These are phyloP conservation scores for Phoenix roebelenii DNA, from an alignment of 176 grass and related monocot species.

Conservation along the genomic window DNA sequence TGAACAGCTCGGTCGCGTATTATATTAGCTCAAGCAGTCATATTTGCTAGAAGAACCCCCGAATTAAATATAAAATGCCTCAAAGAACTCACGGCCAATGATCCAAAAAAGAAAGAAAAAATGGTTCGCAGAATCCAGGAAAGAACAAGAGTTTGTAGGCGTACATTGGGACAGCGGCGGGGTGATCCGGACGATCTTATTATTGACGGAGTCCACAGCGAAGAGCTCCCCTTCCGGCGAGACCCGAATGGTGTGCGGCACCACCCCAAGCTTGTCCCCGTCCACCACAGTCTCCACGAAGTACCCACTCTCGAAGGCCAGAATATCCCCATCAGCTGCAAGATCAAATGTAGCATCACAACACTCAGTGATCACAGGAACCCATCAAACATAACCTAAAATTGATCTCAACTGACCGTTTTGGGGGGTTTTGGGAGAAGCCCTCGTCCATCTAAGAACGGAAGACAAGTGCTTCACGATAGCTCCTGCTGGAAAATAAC, in stretches of 20 bases:
- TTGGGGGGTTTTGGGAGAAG: slow-evolving; percentile 25
- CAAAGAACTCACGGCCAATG: neutral
- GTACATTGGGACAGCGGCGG: slow-evolving; percentile 88
- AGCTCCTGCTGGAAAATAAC: slow-evolving; percentile 32
- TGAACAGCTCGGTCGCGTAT: too few species aligned
- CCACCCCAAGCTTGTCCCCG: slow-evolving; percentile 79
- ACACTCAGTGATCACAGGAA: neutral
- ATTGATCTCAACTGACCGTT: slow-evolving; percentile 27
- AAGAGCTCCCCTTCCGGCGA: slow-evolving; percentile 82
- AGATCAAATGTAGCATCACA: neutral
- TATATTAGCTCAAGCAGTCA: too few species aligned
- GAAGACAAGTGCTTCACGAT: slow-evolving; percentile 72
- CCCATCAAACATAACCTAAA: slow-evolving; percentile 10
- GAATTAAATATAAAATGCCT: too few species aligned
- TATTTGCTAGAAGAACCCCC: too few species aligned
- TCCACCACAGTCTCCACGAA: slow-evolving; percentile 94
- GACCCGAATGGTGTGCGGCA: slow-evolving; percentile 82
- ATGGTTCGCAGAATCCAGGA: neutral
- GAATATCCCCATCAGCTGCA: slow-evolving; percentile 53
- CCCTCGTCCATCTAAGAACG: slow-evolving; percentile 71
- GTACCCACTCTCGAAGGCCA: slow-evolving; percentile 82
- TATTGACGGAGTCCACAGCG: slow-evolving; percentile 71
- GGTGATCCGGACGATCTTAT: slow-evolving; percentile 91
- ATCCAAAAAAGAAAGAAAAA: neutral
- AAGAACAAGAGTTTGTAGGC: slow-evolving; percentile 10